A percentile compares a stretch with the other conserved stretches of the same genome.
Conservation (phyloP, 768 basidiomycete species). For the Mrakia hoshinonis region DNA sequence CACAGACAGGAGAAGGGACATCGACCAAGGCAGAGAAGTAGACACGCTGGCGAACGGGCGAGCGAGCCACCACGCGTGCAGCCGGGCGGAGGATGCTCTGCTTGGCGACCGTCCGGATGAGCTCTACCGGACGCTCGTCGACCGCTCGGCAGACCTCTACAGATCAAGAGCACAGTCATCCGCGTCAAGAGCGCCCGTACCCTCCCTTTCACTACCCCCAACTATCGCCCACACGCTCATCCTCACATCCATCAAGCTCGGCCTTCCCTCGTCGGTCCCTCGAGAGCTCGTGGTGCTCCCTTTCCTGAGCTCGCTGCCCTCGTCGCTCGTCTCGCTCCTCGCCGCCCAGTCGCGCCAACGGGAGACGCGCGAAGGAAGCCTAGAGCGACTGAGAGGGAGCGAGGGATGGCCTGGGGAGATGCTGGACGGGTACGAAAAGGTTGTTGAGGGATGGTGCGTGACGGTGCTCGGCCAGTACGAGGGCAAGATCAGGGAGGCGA, state of each 20-base stretch:
- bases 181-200: background rate
- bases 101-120: background rate
- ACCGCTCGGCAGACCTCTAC: background rate
- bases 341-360: constrained; percentile 17
- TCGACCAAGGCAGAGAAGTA: background rate
- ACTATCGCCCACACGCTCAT: constrained; percentile 23
- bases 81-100: background rate
- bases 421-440: constrained; percentile 32
- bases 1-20: background rate
- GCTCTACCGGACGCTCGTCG: background rate
- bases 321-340: constrained; percentile 1
- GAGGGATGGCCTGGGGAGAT: constrained; percentile 22
- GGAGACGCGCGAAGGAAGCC: constrained; percentile 13
- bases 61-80: background rate
- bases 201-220: background rate
- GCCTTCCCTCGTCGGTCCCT: constrained; percentile 24
- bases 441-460: constrained; percentile 30
- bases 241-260: constrained; percentile 32
- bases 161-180: background rate
- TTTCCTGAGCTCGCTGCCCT: constrained; percentile 16
- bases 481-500: constrained; percentile 8
- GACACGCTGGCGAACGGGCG: background rate
- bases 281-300: constrained; percentile 13
- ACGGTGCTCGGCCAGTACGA: constrained; percentile 27
- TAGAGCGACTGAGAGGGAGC: background rate